Base-by-base conservation (phyloP, 108 stramenopile species). In the Fistulifera pelliculosa region DNA sequence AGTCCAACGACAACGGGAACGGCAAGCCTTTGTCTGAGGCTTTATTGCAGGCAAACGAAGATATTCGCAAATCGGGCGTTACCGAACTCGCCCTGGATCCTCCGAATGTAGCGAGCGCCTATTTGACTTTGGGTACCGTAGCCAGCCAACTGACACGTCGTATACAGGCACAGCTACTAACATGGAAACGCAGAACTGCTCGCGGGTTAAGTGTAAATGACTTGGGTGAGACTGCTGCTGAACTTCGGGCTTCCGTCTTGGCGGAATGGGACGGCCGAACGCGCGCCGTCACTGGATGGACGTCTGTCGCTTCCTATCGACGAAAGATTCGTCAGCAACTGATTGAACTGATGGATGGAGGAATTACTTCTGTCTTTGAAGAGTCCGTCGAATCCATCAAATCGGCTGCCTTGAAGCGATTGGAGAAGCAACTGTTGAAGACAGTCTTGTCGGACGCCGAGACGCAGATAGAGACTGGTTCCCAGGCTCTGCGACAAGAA, bases 251-350 rank as follows among this genome's bases (percentile, higher is more conserved):
- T 25, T 47, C 62, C 2, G 69, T 78, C 1, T 52, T 91, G 56
- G 60, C 70, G 22, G 56, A 70, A 23, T 91, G 81, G 58, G 90
- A 91, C 51, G 61, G 74, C 15, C 83, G 87, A 54, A 91, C 85
- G 27, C 65, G 87, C 59, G 60, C 66, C 0, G 83, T 77, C 17
- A 83, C 85, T 8, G 85, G 85, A 14, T 50, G 85, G 27, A 79
- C 85, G 12, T 58, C 65, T 0, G 74, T 80, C 14, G 78, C 79
- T 0, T 31, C 68, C 3, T 75, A 83, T 41, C 78, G 90, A 15
- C 60, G 85, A 48, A 61, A 75, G 49, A 63, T 80, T 50, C 59
- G 84, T 25, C 43, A 45, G 18, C 77, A 85, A 59, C 70, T 93
- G 17, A 63, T 78, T n/a, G 53, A 70, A 38, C 58, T 80, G 13